These are phyloP conservation scores for Lepiota venenata DNA, from an alignment of 768 basidiomycete genomes.

Conservation along the genomic window DNA sequence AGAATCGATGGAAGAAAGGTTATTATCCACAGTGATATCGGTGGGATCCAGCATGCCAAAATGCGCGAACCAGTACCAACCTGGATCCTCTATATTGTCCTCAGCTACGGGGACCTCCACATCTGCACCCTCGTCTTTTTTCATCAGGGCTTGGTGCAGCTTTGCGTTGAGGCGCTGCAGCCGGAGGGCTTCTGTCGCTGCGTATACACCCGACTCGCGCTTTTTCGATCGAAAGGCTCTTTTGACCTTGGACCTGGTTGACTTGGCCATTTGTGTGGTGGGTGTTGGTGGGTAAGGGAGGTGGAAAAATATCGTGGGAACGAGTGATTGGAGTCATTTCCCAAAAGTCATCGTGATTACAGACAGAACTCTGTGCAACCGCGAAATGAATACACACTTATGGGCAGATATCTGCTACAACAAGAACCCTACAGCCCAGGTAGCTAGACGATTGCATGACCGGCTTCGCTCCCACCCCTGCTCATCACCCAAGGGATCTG, in stretches of 20 bases:
- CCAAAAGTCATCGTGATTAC: too few relatives aligned
- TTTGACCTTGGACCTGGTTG: constrained; percentile 77
- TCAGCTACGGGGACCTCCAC: constrained; percentile 33
- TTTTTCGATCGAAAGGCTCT: constrained; percentile 76
- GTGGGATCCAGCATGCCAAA: constrained; percentile 57
- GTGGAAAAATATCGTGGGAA: not conserved
- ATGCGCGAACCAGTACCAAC: constrained; percentile 63
- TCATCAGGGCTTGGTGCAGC: constrained; percentile 43
- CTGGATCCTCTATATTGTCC: constrained; percentile 41
- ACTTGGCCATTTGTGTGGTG: constrained; percentile 69
- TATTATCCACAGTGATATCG: constrained; percentile 48
- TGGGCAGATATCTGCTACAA: too few relatives aligned
- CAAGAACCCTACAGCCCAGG: not conserved
- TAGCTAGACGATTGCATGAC: not conserved
- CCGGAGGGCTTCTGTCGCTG: constrained; percentile 74
- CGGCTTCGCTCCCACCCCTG: too few relatives aligned
- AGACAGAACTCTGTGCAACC: too few relatives aligned
- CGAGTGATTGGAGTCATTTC: too few relatives aligned
- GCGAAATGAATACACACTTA: too few relatives aligned
- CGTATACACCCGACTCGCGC: constrained; percentile 70
- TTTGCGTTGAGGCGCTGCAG: constrained; percentile 69
- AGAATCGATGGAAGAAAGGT: constrained; percentile 17
- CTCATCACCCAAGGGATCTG: too few relatives aligned
- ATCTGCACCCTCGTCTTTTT: constrained; percentile 35
- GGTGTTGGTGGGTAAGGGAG: constrained; percentile 4